Evolutionary conservation across 2,329 filamentous ascomycete genomes (phyloP).

Genomic region (Fusarium sp.): DNA sequence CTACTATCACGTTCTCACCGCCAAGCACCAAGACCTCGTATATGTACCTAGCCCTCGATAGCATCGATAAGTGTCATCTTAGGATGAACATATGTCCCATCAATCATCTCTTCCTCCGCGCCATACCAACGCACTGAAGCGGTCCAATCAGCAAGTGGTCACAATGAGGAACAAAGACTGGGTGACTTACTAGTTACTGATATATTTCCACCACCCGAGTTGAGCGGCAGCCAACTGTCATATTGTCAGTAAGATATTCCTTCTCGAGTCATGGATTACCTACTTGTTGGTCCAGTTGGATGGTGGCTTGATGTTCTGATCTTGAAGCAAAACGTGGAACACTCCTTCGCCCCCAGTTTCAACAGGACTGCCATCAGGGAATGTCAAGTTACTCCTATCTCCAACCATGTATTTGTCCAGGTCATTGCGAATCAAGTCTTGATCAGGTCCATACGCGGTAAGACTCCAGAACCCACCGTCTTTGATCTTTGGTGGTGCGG

Average conservation of each 20-base stretch:
- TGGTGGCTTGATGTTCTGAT: neutral
- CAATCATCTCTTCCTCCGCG: neutral
- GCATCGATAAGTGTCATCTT: neutral
- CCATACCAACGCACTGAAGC: neutral
- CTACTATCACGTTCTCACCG: neutral
- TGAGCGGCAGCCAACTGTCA: neutral
- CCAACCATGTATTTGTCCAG: neutral
- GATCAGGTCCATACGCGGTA: neutral
- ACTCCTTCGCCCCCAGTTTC: neutral
- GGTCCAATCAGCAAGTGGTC: neutral
- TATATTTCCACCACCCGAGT: neutral
- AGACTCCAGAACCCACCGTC: neutral
- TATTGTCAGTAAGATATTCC: neutral
- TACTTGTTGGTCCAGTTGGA: neutral
- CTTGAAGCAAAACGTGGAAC: neutral
- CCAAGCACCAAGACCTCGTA: neutral
- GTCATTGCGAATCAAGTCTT: neutral
- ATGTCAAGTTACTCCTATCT: neutral
- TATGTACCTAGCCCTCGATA: neutral
- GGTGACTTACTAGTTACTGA: neutral
- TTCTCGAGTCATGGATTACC: neutral
- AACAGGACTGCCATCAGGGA: neutral
- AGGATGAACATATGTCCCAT: neutral
- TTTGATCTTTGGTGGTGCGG: neutral
- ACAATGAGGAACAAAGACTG: rapidly evolving